phyloP scores from a whole-genome alignment of 2,329 filamentous ascomycete genomes.

The Aspergillus japonicus region DNA sequence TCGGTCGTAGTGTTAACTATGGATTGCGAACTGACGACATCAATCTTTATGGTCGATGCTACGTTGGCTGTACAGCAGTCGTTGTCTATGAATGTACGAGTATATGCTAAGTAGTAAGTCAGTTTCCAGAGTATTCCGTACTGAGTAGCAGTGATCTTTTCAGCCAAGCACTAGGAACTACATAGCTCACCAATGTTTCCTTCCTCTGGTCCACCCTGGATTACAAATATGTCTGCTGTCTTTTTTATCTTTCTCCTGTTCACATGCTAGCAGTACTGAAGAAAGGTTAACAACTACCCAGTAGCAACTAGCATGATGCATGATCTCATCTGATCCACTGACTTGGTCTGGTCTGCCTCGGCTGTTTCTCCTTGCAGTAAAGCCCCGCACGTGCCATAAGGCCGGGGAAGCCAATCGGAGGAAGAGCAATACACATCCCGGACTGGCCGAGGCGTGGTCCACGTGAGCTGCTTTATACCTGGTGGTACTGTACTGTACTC shows the following conservation, averaged over 20 bases:
- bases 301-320: too few relatives aligned
- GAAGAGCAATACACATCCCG: neutral
- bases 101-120: neutral
- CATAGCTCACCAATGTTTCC: too few relatives aligned
- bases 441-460: slow-evolving; percentile 6
- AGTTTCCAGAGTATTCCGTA: too few relatives aligned
- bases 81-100: too few relatives aligned
- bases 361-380: neutral
- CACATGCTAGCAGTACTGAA: neutral
- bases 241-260: neutral
- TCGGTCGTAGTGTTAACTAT: too few relatives aligned
- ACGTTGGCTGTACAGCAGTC: too few relatives aligned
- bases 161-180: too few relatives aligned
- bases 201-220: too few relatives aligned
- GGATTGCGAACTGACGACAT: too few relatives aligned
- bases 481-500: neutral
- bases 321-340: neutral
- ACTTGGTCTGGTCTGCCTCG: neutral
- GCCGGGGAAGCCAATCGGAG: neutral
- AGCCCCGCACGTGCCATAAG: neutral
- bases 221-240: too few relatives aligned
- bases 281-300: too few relatives aligned
- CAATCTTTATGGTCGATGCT: neutral
- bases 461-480: neutral
- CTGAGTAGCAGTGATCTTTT: too few relatives aligned